Evolutionary conservation across 2,329 filamentous ascomycete genomes (phyloP).

Genomic region (Xenosphaeropsis pyriputrescens): DNA sequence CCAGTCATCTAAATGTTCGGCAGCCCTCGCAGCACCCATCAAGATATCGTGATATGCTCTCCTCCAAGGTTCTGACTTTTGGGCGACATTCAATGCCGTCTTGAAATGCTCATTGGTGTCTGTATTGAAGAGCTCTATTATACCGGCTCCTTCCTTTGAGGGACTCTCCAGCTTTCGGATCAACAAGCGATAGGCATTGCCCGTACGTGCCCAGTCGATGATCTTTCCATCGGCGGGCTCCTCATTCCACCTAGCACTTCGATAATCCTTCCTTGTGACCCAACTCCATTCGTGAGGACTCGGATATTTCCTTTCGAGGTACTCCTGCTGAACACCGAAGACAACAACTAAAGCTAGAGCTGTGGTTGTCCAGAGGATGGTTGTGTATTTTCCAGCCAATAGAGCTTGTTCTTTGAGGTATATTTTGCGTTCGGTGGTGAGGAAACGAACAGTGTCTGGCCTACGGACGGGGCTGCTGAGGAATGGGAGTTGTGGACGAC

Average conservation of each 20-base stretch:
- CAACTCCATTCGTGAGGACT: slow-evolving; percentile 74
- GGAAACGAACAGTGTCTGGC: slow-evolving; percentile 40
- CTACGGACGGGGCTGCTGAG: slow-evolving; percentile 27
- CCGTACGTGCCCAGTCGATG: slow-evolving; percentile 52
- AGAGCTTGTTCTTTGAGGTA: slow-evolving; percentile 59
- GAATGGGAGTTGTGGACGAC: slow-evolving; percentile 50
- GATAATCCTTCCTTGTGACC: slow-evolving; percentile 51
- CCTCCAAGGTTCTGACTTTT: slow-evolving; percentile 71
- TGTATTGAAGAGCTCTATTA: slow-evolving; percentile 25
- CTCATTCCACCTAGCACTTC: slow-evolving; percentile 28
- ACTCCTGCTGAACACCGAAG: slow-evolving; percentile 57
- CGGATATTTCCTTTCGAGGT: slow-evolving; percentile 60
- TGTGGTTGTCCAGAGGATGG: slow-evolving; percentile 49
- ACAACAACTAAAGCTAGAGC: slow-evolving; percentile 44
- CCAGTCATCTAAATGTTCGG: slow-evolving; percentile 73
- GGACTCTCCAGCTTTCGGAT: slow-evolving; percentile 56
- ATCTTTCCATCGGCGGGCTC: slow-evolving; percentile 7
- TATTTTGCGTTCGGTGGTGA: slow-evolving; percentile 63
- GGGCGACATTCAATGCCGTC: slow-evolving; percentile 20
- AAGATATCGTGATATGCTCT: slow-evolving; percentile 74
- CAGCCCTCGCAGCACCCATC: slow-evolving; percentile 60
- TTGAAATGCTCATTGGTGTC: slow-evolving; percentile 36
- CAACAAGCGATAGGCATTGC: slow-evolving; percentile 41
- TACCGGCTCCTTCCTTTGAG: slow-evolving; percentile 49
- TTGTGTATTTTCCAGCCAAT: slow-evolving; percentile 51